A percentile compares a stretch with the other conserved stretches of the same genome.
Evolutionary conservation across 2,329 filamentous ascomycete species (phyloP).

Genomic region (Apiospora arundinis): DNA sequence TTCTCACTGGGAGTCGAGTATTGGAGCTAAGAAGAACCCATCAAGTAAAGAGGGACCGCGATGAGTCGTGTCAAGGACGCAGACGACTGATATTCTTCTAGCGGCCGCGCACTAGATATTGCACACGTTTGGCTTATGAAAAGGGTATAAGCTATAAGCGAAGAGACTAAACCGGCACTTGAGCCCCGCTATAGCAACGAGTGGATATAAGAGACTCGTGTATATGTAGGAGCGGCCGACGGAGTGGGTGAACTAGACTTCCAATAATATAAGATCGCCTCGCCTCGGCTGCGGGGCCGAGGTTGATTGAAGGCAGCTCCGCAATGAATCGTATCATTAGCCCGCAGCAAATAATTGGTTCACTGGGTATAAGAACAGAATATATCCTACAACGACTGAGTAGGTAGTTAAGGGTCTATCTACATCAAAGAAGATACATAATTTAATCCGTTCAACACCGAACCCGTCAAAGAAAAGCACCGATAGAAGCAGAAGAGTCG

Average conservation of each 20-base stretch:
- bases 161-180: neutral
- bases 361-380: neutral
- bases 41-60: neutral
- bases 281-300: slow-evolving; percentile 3
- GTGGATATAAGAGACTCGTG: neutral
- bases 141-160: neutral
- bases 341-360: neutral
- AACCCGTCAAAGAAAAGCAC: neutral
- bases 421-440: neutral
- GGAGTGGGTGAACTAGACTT: neutral
- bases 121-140: neutral
- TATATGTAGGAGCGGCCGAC: neutral
- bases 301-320: neutral
- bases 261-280: neutral
- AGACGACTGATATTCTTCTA: neutral
- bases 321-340: neutral
- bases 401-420: neutral
- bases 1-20: neutral
- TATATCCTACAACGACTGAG: neutral
- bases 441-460: neutral
- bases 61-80: neutral
- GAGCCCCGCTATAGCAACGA: neutral
- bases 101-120: neutral
- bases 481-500: neutral
- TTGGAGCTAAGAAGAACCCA: neutral